A percentile compares a stretch with the other conserved stretches of the same genome.
Evolutionary conservation across 176 grass and related monocot genomes (phyloP).

Genomic region (Triticum monococcum): DNA sequence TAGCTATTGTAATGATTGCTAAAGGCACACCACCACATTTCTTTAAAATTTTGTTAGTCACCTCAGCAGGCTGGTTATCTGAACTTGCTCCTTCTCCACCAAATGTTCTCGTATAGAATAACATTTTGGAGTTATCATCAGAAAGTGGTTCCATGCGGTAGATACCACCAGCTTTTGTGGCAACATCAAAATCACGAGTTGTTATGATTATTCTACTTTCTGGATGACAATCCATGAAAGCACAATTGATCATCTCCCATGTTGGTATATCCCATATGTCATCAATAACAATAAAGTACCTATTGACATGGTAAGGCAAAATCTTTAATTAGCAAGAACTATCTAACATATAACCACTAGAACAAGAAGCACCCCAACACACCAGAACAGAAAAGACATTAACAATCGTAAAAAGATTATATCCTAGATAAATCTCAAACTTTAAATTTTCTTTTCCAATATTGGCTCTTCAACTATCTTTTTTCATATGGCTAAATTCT

Average conservation of each 20-base stretch:
- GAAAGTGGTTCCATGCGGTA: neutral
- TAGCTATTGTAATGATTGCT: too few species aligned
- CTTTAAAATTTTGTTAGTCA: too few species aligned
- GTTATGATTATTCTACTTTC: neutral
- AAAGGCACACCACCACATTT: too few species aligned
- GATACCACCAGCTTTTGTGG: neutral
- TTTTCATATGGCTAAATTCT: neutral
- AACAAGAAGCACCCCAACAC: neutral
- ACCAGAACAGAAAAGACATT: neutral
- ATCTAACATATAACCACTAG: neutral
- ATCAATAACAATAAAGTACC: neutral
- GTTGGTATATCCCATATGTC: neutral
- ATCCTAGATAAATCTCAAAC: neutral
- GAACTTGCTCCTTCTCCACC: neutral
- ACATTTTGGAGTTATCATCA: neutral
- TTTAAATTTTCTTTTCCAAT: neutral
- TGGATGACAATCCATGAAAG: neutral
- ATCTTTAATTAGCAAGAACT: neutral
- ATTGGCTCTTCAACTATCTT: neutral
- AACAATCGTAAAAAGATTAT: neutral
- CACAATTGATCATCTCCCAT: neutral
- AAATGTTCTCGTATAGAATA: neutral
- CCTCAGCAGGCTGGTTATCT: too few species aligned
- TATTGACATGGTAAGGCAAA: neutral
- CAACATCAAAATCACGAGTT: neutral